Conservation (phyloP, 1,284 basidiomycete species). For the Sporisorium graminicola region DNA sequence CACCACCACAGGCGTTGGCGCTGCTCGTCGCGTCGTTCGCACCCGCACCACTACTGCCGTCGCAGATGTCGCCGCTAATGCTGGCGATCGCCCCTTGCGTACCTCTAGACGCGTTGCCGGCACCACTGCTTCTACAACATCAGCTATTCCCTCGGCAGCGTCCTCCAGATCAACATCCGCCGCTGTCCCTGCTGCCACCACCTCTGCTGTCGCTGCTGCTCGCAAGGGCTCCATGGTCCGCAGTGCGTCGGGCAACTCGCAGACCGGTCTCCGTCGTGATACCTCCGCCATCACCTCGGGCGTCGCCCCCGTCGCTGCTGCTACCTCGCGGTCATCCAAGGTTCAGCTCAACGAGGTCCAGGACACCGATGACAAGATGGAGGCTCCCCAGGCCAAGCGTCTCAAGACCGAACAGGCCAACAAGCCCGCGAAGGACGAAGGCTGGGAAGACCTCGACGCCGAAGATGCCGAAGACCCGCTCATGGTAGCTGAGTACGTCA, state of each 20-base stretch:
- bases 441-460: conserved; percentile 87
- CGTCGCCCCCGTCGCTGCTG: conserved; percentile 1
- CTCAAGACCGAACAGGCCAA: conserved; percentile 48
- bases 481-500: conserved; percentile 97
- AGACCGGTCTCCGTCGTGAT: conserved; percentile 39
- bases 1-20: conserved; percentile 34
- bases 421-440: conserved; percentile 72
- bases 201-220: conserved; percentile 20
- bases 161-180: conserved; percentile 29
- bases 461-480: conserved; percentile 94
- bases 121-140: conserved; percentile 31
- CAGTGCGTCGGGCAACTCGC: conserved; percentile 40
- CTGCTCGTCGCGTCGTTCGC: conserved; percentile 50
- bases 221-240: conserved; percentile 47
- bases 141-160: conserved; percentile 32
- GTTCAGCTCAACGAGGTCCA: conserved; percentile 40
- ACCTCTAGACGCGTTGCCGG: conserved; percentile 40
- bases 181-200: conserved; percentile 10
- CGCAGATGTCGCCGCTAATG: conserved; percentile 19
- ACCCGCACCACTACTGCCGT: conserved; percentile 35
- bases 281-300: conserved; percentile 15
- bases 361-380: conserved; percentile 48
- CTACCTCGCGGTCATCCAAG: conserved; percentile 30
- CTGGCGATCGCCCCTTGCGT: conserved; percentile 41
- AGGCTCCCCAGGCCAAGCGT: conserved; percentile 50